These are phyloP conservation scores for Trichophyton rubrum DNA, from an alignment of 2,329 filamentous ascomycete species.

Conservation along the genomic window DNA sequence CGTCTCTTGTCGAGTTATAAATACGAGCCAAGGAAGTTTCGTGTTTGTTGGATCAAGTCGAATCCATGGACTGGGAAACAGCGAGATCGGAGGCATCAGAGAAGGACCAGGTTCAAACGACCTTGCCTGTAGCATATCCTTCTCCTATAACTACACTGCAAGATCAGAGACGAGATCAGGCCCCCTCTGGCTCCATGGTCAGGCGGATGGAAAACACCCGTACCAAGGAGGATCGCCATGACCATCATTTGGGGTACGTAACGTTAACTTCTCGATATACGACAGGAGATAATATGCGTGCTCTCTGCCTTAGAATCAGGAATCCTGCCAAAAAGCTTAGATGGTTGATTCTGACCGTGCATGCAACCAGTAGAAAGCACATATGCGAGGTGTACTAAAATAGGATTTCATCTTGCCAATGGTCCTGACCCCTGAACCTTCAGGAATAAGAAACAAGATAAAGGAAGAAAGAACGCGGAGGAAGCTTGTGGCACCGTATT, in stretches of 20 bases:
- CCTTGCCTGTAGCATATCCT: neutral
- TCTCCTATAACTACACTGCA: neutral
- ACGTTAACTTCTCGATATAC: neutral
- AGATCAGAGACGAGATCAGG: neutral
- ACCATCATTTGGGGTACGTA: neutral
- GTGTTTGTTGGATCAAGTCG: neutral
- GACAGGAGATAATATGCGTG: neutral
- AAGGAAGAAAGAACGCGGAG: neutral
- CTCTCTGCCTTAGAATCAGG: neutral
- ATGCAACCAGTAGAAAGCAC: neutral
- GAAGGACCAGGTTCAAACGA: neutral
- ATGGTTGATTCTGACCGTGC: neutral
- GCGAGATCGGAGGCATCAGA: neutral
- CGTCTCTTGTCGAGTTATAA: neutral
- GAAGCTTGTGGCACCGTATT: neutral
- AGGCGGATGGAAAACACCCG: neutral
- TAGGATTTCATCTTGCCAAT: neutral
- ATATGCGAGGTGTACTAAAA: slow-evolving; percentile 1
- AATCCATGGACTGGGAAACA: neutral
- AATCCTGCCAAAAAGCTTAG: slow-evolving; percentile 4
- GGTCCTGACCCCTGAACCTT: neutral
- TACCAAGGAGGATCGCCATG: neutral
- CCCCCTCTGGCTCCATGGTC: neutral
- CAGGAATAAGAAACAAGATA: neutral
- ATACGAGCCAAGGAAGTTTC: slow-evolving; percentile 1